Conservation (phyloP, 352 stramenopile species). For the Blastocystis sp. region DNA sequence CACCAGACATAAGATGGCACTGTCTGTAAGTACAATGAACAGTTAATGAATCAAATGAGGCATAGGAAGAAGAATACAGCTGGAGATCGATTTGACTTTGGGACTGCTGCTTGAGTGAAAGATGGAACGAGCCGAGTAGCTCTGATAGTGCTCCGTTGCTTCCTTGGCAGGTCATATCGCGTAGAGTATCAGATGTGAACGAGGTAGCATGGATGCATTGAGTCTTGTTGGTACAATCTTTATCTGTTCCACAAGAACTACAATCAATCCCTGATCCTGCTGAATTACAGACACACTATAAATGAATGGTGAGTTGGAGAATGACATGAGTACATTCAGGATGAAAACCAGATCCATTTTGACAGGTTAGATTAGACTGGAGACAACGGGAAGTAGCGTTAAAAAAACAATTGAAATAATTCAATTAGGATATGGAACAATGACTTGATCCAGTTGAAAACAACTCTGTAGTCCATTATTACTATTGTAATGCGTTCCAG, state of each 20-base stretch:
- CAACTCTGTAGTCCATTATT: constrained; percentile 49
- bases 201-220: background rate
- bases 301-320: background rate
- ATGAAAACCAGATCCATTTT: constrained; percentile 5
- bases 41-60: background rate
- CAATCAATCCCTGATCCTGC: constrained; percentile 37
- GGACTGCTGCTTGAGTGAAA: background rate
- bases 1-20: background rate
- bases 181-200: background rate
- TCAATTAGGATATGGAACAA: background rate
- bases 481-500: background rate
- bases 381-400: background rate
- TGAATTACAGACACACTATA: constrained; percentile 18
- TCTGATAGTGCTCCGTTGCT: background rate
- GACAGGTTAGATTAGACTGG: background rate
- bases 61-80: background rate
- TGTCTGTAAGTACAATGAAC: background rate
- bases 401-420: background rate
- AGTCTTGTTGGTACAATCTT: background rate
- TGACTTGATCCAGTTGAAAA: background rate
- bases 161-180: background rate
- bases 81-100: background rate
- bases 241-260: background rate
- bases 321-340: constrained; percentile 43
- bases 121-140: background rate